These are phyloP conservation scores for Lactarius sp. DNA, from an alignment of 768 basidiomycete genomes.

Conservation along the genomic window DNA sequence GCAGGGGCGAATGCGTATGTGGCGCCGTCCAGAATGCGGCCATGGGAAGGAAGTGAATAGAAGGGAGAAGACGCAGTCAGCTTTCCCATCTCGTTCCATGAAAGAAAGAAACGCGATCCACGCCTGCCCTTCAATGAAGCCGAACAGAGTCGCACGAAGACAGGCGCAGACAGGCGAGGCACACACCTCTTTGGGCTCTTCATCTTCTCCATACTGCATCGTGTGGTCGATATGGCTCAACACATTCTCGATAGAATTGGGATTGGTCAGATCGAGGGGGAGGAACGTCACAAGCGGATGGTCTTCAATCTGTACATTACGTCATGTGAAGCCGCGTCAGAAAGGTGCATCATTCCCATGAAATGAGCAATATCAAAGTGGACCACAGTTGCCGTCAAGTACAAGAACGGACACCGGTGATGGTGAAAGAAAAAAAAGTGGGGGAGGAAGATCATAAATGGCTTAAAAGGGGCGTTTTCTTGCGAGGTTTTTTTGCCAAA, in stretches of 20 bases:
- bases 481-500: slow-evolving; percentile 17
- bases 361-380: slow-evolving; percentile 3
- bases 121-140: slow-evolving; percentile 7
- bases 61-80: slow-evolving; percentile 14
- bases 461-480: neutral
- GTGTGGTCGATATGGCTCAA: slow-evolving; percentile 96
- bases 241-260: slow-evolving; percentile 85
- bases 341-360: slow-evolving; percentile 5
- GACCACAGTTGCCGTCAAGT: slow-evolving; percentile 9
- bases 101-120: slow-evolving; percentile 16
- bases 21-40: slow-evolving; percentile 14
- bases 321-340: slow-evolving; percentile 19
- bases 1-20: slow-evolving; percentile 11
- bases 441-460: slow-evolving; percentile 6
- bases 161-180: slow-evolving; percentile 5
- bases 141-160: slow-evolving; percentile 4
- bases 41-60: slow-evolving; percentile 9
- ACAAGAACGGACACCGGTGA: slow-evolving; percentile 12
- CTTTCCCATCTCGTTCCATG: slow-evolving; percentile 9
- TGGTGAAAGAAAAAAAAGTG: slow-evolving; percentile 2
- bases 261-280: slow-evolving; percentile 84
- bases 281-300: slow-evolving; percentile 97
- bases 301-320: slow-evolving; percentile 80
- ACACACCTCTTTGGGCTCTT: slow-evolving; percentile 89
- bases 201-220: slow-evolving; percentile 98